Evolutionary conservation across 1,139 yeast species (phyloP).

Genomic region (Taphrina pruni): DNA sequence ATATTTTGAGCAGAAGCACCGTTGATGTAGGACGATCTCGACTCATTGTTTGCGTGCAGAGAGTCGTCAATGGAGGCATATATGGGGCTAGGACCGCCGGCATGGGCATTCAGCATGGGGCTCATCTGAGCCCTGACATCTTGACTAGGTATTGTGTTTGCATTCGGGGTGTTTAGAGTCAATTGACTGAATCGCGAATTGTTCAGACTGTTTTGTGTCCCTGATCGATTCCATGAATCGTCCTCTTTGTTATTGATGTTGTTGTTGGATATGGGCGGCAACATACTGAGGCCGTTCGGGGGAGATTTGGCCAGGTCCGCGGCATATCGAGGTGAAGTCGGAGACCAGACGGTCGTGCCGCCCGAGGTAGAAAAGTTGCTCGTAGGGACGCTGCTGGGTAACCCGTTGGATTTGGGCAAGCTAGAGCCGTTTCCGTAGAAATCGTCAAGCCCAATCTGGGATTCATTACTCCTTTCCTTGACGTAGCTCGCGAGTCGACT

Average conservation of each 20-base stretch:
- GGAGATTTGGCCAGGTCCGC: constrained; percentile 33
- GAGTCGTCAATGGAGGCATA: constrained; percentile 33
- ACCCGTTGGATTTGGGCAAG: constrained; percentile 20
- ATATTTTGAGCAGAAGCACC: background rate
- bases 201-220: constrained; percentile 11
- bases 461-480: constrained; percentile 35
- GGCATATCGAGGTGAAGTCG: constrained; percentile 30
- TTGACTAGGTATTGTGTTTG: constrained; percentile 7
- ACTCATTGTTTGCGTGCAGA: constrained; percentile 1
- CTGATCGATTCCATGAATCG: constrained; percentile 31
- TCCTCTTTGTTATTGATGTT: constrained; percentile 21
- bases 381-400: constrained; percentile 28
- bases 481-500: constrained; percentile 38
- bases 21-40: constrained; percentile 4
- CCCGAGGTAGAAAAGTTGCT: constrained; percentile 36
- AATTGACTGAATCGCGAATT: constrained; percentile 13
- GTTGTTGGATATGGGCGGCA: constrained; percentile 20
- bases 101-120: constrained; percentile 4
- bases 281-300: constrained; percentile 37
- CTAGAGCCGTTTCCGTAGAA: constrained; percentile 19
- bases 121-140: constrained; percentile 21
- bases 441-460: constrained; percentile 32
- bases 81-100: constrained; percentile 1
- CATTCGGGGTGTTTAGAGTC: background rate
- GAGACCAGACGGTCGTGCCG: constrained; percentile 38